Percentiles rank a stretch among this genome's conserved stretches.
Conservation (phyloP, 352 stramenopile genomes). For the Blastocystis sp. region DNA sequence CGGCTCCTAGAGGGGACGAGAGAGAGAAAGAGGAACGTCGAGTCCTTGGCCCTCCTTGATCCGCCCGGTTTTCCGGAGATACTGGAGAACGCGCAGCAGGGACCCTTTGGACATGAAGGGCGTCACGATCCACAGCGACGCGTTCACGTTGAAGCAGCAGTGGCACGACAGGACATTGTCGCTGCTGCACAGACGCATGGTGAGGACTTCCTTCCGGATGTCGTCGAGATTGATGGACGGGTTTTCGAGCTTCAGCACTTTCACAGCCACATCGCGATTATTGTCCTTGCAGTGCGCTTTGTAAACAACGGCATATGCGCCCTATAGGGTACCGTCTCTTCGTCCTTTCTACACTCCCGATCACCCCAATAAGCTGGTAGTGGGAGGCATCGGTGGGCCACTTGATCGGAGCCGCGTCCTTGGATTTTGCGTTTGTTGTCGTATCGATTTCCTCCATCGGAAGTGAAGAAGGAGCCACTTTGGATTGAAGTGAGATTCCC, state of each 20-base stretch:
- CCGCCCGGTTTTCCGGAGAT: not conserved
- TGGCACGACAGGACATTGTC: constrained; percentile 7
- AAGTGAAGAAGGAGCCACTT: too few relatives aligned
- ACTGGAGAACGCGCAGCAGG: constrained; percentile 4
- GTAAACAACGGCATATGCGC: constrained; percentile 34
- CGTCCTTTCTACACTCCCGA: constrained; percentile 5
- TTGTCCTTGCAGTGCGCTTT: constrained; percentile 45
- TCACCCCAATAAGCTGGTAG: constrained; percentile 28
- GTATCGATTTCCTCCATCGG: not conserved
- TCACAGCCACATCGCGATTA: not conserved
- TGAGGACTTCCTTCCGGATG: constrained; percentile 14
- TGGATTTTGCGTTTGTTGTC: not conserved
- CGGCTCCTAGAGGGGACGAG: not conserved
- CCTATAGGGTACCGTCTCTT: not conserved
- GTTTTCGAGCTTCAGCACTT: constrained; percentile 45
- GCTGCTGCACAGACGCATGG: not conserved
- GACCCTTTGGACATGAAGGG: constrained; percentile 54
- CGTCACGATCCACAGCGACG: constrained; percentile 36
- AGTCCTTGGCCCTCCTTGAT: constrained; percentile 33
- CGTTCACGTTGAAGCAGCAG: constrained; percentile 30
- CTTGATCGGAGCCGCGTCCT: not conserved
- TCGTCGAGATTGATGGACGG: constrained; percentile 19
- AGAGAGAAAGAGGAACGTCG: not conserved
- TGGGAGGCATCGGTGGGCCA: constrained; percentile 18
- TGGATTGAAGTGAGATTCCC: not conserved